Percentiles rank a stretch among this genome's conserved stretches.
Evolutionary conservation across 129 eudicot genomes (phyloP).

Genomic region (Lactuca saligna): DNA sequence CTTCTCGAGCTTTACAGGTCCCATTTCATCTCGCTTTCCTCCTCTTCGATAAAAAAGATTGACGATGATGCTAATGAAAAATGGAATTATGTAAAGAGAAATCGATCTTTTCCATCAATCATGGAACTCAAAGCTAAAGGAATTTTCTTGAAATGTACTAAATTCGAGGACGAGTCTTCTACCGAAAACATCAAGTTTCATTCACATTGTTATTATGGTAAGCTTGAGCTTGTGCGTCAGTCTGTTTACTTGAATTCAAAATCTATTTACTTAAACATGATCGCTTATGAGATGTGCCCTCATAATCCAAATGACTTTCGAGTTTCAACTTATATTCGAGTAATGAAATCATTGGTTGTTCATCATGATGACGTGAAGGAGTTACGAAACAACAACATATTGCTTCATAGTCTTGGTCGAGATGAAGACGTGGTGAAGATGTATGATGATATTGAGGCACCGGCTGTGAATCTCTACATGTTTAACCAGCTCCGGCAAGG

Average conservation of each 20-base stretch:
- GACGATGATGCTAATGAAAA: not conserved
- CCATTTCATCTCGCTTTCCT: conserved; percentile 4
- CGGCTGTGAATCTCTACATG: not conserved
- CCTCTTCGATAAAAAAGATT: not conserved
- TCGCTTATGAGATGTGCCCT: conserved; percentile 31
- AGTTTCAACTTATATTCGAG: conserved; percentile 16
- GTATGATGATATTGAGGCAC: conserved; percentile 18
- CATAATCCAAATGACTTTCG: conserved; percentile 17
- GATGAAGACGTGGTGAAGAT: conserved; percentile 22
- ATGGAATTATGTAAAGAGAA: conserved; percentile 1
- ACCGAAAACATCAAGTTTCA: too few species aligned
- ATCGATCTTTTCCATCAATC: conserved; percentile 13
- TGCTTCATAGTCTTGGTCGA: not conserved
- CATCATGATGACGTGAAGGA: conserved; percentile 25
- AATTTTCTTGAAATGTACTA: too few species aligned
- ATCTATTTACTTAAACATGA: conserved; percentile 17
- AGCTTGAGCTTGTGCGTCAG: conserved; percentile 11
- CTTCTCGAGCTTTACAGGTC: conserved; percentile 22
- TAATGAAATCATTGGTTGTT: conserved; percentile 32
- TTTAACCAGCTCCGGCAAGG: not conserved
- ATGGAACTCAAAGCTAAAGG: not conserved
- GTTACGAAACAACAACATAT: not conserved
- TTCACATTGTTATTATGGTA: not conserved
- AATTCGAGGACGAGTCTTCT: too few species aligned
- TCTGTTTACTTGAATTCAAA: not conserved